These are phyloP conservation scores for Chytriomyces sp. DNA, from an alignment of 192 early-diverging fungal genomes.

Conservation along the genomic window DNA sequence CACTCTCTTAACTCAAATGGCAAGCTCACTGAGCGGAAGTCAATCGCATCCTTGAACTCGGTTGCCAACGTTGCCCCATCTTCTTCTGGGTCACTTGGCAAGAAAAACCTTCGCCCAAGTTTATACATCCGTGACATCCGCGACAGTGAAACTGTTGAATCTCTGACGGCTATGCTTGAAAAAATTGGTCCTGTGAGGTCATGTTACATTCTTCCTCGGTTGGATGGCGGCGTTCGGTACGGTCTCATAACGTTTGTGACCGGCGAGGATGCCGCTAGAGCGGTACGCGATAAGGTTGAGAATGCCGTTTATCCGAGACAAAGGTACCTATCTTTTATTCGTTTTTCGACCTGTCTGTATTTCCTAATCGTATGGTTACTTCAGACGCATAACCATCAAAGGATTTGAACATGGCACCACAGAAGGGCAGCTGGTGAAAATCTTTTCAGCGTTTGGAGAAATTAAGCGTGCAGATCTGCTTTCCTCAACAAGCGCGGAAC, in stretches of 20 bases:
- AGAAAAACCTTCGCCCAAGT: constrained; percentile 11
- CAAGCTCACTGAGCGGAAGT: constrained; percentile 16
- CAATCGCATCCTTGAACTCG: background rate
- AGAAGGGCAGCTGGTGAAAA: constrained; percentile 6
- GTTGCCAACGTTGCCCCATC: background rate
- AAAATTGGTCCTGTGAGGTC: constrained; percentile 30
- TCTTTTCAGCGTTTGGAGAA: constrained; percentile 36
- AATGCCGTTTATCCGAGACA: constrained; percentile 50
- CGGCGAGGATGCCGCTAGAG: constrained; percentile 46
- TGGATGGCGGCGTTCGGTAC: constrained; percentile 28
- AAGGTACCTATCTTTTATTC: background rate
- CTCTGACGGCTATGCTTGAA: constrained; percentile 11
- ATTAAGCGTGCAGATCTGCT: constrained; percentile 35
- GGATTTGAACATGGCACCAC: constrained; percentile 4
- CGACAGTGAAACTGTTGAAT: constrained; percentile 15
- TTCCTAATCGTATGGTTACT: constrained; percentile 3
- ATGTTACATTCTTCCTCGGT: constrained; percentile 29
- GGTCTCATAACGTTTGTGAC: constrained; percentile 41
- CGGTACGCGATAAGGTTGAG: constrained; percentile 39
- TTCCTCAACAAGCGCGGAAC: constrained; percentile 5
- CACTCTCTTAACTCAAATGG: background rate
- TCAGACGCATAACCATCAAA: constrained; percentile 34
- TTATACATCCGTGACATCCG: constrained; percentile 24
- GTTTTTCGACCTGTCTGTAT: background rate
- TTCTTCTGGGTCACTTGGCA: background rate